Evolutionary conservation across 2,329 filamentous ascomycete species (phyloP), one percentile per base, ranked within the genome.

Genomic region (Diaporthe citri): DNA sequence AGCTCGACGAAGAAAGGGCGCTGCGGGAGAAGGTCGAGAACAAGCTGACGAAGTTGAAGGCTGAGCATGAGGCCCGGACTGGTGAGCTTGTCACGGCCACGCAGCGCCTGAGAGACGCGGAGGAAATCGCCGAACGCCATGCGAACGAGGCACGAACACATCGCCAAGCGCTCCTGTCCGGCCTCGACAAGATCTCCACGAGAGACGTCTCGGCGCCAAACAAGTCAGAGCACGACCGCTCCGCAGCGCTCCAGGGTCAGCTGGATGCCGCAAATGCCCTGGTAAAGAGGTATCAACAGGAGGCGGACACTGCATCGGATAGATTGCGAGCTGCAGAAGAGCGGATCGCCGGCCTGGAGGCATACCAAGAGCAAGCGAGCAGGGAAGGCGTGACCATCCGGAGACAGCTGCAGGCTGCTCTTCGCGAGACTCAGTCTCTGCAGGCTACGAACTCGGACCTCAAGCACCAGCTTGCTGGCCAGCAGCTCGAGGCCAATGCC

Each of bases 281-380:
- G 82, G 95, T 96, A 39, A 94, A 93, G 83, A 95, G 95, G 80
- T 97, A 98, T 79, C 95, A 98, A 82, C 89, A 93, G 76, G 96
- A 97, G 75, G 96, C 96, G 1, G 95, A 99, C 82, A 86, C 89
- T 36, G 95, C 96, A 4, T 93, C 95, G 0, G 95, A 98, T 81
- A 97, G 96, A 82, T 88, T 99, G 71, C 93, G 97, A 71, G 93
- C 93, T 75, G 97, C 97, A 4, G 97, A 99, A 84, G 97, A 98
- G 86, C 93, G 97, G 56, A 98, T 99, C 82, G 97, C 97, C 7
- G 97, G 97, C 9, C 89, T 99, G 4, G 97, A 99, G 83, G 95
- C 95, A 39, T 98, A 98, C 83, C 97, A 99, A 84, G 97, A 99
- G 82, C 97, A 99, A 84, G 94, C 96, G 5, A 98, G 96, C 83